Evolutionary conservation across 495 filamentous ascomycete species (phyloP), one percentile per base, ranked within the genome.

Genomic region (Penicillium cataractarum): DNA sequence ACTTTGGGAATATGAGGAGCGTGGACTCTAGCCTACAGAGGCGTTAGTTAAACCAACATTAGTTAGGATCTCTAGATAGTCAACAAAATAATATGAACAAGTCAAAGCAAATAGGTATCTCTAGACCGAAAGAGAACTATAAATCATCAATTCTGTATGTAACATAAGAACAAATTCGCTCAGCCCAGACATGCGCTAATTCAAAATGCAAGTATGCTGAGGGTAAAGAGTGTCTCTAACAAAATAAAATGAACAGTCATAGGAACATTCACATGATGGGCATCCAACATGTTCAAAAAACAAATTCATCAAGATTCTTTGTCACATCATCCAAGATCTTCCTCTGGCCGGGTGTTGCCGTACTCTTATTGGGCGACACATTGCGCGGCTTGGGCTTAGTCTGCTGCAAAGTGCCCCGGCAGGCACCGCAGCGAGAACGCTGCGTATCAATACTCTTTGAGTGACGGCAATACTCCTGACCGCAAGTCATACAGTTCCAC

Each of bases 401-500:
- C 82, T 98, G 95, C 67, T 86, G 73, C 63, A 99, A 70, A 13
- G 69, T 61, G 1, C 87, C 83, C 59, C 82, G 83, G 66, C 95
- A 97, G 6, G 46, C 66, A 4, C 92, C 90, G 75, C 95, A 98
- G 8, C 79, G 79, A 26, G 90, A 83, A 17, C 82, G 77, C 8
- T 56, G 59, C 0, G 88, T 78, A 68, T 97, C 84, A 48, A 98
- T 87, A 62, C 89, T 93, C 77, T 90, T 91, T 2, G 87, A 91
- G 73, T 98, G 94, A 4, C 93, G 82, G 63, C 90, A 88, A 68
- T 87, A 94, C 68, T 86, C 84, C 32, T 78, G 70, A 1, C 71
- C 81, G 68, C 94, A 98, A 19, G 71, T 79, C n/a, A 67, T 76
- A 69, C 95, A 99, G 31, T 78, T 71, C 94, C 96, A 98, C 26